Percentiles rank a stretch among this genome's conserved stretches.
Conservation (phyloP, 768 basidiomycete species). For the Mycena vitilis region DNA sequence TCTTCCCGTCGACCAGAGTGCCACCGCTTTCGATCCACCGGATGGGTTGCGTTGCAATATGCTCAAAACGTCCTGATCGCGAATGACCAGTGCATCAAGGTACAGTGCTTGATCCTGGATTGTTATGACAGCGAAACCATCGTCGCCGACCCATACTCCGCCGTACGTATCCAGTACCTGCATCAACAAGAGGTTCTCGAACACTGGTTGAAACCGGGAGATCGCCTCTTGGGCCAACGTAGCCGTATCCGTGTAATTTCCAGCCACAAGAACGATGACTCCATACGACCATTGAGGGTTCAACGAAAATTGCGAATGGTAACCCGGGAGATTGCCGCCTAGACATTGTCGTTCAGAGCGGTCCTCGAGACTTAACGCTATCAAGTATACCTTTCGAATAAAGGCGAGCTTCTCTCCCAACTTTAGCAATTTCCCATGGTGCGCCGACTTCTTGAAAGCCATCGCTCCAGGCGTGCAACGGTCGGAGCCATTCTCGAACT, state of each 20-base stretch:
- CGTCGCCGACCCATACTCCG: conserved; percentile 50
- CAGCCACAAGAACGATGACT: conserved; percentile 54
- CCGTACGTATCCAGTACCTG: conserved; percentile 43
- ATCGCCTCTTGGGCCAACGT: conserved; percentile 47
- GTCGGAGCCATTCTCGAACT: conserved; percentile 57
- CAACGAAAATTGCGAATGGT: conserved; percentile 53
- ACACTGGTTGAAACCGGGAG: conserved; percentile 47
- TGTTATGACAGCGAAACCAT: conserved; percentile 42
- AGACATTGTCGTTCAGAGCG: background rate
- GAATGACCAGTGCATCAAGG: conserved; percentile 47
- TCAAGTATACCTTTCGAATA: conserved; percentile 47
- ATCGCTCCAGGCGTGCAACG: conserved; percentile 52
- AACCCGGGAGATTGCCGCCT: conserved; percentile 55
- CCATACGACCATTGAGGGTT: conserved; percentile 55
- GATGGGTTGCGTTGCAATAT: conserved; percentile 42
- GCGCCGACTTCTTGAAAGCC: conserved; percentile 52
- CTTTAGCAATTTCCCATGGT: conserved; percentile 55
- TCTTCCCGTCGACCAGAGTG: conserved; percentile 53
- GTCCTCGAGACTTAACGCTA: background rate
- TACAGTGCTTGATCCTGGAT: conserved; percentile 45
- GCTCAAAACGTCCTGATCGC: conserved; percentile 49
- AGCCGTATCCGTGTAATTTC: conserved; percentile 46
- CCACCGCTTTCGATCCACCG: conserved; percentile 34
- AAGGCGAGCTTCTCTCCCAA: conserved; percentile 43
- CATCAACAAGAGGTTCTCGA: conserved; percentile 46